Evolutionary conservation across 768 basidiomycete species (phyloP).

Genomic region (Cytidiella melzeri): DNA sequence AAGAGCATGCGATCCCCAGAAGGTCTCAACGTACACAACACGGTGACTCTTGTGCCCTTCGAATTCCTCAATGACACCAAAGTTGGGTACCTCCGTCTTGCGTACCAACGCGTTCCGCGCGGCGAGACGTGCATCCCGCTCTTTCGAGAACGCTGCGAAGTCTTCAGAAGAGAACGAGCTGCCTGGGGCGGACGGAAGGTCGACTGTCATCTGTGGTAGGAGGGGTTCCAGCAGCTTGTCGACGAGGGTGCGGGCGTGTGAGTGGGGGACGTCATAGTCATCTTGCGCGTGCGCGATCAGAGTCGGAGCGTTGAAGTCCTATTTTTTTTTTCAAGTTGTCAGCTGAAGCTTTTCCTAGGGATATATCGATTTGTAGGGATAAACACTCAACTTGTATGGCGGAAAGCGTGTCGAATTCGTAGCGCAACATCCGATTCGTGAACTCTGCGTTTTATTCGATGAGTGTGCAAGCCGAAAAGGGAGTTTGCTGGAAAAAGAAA

Average conservation of each 20-base stretch:
- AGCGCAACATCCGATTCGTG: constrained; percentile 46
- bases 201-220: constrained; percentile 42
- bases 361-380: too few species aligned
- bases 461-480: constrained; percentile 4
- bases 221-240: constrained; percentile 57
- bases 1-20: constrained; percentile 52
- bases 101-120: constrained; percentile 40
- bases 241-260: constrained; percentile 66
- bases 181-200: constrained; percentile 28
- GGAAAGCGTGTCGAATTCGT: constrained; percentile 58
- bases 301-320: constrained; percentile 65
- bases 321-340: too few species aligned
- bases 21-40: constrained; percentile 51
- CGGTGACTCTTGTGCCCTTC: constrained; percentile 30
- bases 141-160: constrained; percentile 37
- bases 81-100: constrained; percentile 36
- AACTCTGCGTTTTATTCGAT: constrained; percentile 34
- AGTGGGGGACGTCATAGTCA: constrained; percentile 67
- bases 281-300: constrained; percentile 70
- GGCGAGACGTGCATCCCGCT: constrained; percentile 33
- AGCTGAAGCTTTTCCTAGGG: too few species aligned
- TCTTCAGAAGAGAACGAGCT: constrained; percentile 30
- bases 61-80: constrained; percentile 54
- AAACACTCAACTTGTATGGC: constrained; percentile 51
- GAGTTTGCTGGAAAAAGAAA: not conserved